Evolutionary conservation across 768 basidiomycete genomes (phyloP).

Genomic region (Collybiopsis confluens): DNA sequence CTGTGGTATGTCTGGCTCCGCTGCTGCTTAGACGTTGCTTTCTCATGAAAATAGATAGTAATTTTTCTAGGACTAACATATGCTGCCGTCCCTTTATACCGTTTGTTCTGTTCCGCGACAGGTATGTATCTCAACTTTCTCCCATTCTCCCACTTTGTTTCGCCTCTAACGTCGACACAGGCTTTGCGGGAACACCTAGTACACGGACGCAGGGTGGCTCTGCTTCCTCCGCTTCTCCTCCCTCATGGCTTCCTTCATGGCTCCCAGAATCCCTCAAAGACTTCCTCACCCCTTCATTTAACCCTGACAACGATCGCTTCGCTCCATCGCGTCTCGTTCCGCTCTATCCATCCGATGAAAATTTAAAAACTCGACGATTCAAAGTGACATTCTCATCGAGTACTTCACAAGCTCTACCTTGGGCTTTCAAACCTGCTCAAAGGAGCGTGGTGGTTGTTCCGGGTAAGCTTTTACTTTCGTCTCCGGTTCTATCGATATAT

Average conservation of each 20-base stretch:
- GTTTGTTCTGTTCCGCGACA: constrained; percentile 97
- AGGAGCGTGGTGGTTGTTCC: constrained; percentile 87
- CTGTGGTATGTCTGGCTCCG: constrained; percentile 51
- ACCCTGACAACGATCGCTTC: constrained; percentile 50
- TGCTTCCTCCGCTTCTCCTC: not conserved
- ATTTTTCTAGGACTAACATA: constrained; percentile 84
- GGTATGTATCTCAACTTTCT: constrained; percentile 32
- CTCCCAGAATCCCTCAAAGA: not conserved
- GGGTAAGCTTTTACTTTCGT: constrained; percentile 33
- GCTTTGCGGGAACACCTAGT: constrained; percentile 88
- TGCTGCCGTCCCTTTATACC: constrained; percentile 94
- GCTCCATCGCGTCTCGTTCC: constrained; percentile 83
- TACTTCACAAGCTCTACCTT: constrained; percentile 82
- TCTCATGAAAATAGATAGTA: constrained; percentile 52
- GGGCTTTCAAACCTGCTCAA: constrained; percentile 91
- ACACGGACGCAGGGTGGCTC: constrained; percentile 44
- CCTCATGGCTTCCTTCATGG: not conserved
- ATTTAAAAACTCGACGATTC: constrained; percentile 61
- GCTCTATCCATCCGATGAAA: constrained; percentile 23
- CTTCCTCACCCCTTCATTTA: constrained; percentile 15
- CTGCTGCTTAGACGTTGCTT: not conserved
- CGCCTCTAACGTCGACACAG: too few relatives aligned
- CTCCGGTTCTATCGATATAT: too few relatives aligned
- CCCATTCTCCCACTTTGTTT: too few relatives aligned
- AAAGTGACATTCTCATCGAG: constrained; percentile 97